Conservation (phyloP, 441 rosid genomes). For the Corymbia citriodora region DNA sequence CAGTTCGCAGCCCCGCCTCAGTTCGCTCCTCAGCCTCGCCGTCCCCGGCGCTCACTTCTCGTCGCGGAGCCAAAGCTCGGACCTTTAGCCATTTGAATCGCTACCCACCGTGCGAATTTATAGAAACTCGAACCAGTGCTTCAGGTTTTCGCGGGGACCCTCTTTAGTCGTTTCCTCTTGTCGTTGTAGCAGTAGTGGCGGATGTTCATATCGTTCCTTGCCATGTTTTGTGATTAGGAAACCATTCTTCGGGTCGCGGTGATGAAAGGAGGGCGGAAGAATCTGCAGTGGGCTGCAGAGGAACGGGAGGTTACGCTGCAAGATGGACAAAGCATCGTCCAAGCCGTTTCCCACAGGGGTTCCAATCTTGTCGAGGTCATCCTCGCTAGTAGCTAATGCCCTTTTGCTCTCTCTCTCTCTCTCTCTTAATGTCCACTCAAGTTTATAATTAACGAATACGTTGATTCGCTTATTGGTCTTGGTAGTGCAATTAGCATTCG, state of each 20-base stretch:
- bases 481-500: too few relatives aligned
- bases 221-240: not conserved
- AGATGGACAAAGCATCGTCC: conserved; percentile 67
- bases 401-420: not conserved
- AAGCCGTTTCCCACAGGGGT: conserved; percentile 81
- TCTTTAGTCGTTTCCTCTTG: not conserved
- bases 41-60: not conserved
- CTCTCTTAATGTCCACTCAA: not conserved
- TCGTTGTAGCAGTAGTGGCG: not conserved
- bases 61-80: not conserved
- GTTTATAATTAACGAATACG: not conserved
- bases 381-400: not conserved
- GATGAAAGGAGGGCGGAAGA: conserved; percentile 86
- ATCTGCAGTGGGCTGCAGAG: conserved; percentile 67
- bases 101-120: not conserved
- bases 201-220: not conserved
- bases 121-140: not conserved
- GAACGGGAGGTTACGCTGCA: conserved; percentile 48
- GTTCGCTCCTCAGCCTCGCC: not conserved
- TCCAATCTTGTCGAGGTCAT: conserved; percentile 87
- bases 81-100: not conserved
- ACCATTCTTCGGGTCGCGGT: not conserved
- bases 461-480: not conserved
- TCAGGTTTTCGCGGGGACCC: not conserved
- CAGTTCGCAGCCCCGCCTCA: not conserved